Conservation (phyloP, 1,284 basidiomycete species). For the Phellopilus nigrolimitatus region DNA sequence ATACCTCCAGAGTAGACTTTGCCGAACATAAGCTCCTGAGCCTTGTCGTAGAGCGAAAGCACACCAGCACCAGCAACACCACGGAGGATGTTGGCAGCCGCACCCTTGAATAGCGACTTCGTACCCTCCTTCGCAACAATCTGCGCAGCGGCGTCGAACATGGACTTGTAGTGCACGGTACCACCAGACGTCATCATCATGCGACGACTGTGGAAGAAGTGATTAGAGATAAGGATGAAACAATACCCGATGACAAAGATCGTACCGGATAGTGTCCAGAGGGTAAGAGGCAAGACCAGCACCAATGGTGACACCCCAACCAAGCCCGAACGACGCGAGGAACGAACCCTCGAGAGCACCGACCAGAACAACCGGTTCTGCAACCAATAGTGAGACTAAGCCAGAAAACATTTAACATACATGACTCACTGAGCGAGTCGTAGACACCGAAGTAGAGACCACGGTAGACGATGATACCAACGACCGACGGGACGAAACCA, state of each 20-base stretch:
- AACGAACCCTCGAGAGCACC: slow-evolving; percentile 87
- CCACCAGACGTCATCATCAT: slow-evolving; percentile 95
- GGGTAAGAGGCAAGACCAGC: slow-evolving; percentile 95
- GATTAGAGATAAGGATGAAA: no score
- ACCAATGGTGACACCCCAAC: slow-evolving; percentile 94
- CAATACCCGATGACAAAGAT: slow-evolving; percentile 25
- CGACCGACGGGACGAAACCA: slow-evolving; percentile 92
- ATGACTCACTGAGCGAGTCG: slow-evolving; percentile 78
- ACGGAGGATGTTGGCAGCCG: slow-evolving; percentile 97
- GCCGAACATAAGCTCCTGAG: slow-evolving; percentile 89
- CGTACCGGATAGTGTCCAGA: slow-evolving; percentile 87
- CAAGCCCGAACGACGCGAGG: slow-evolving; percentile 86
- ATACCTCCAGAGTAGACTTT: slow-evolving; percentile 87
- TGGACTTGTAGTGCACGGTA: slow-evolving; percentile 85
- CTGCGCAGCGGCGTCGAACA: slow-evolving; percentile 79
- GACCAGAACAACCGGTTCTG: slow-evolving; percentile 88
- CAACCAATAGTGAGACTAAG: no score
- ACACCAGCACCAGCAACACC: slow-evolving; percentile 98
- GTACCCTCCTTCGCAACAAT: slow-evolving; percentile 89
- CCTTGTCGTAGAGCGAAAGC: slow-evolving; percentile 89
- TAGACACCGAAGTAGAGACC: slow-evolving; percentile 95
- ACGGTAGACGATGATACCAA: slow-evolving; percentile 95
- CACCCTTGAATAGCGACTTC: slow-evolving; percentile 91
- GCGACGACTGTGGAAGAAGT: slow-evolving; percentile 65
- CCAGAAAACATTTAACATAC: slow-evolving; percentile 5